phyloP scores from a whole-genome alignment of 495 filamentous ascomycete species.

The Penicillium cosmopolitanum region DNA sequence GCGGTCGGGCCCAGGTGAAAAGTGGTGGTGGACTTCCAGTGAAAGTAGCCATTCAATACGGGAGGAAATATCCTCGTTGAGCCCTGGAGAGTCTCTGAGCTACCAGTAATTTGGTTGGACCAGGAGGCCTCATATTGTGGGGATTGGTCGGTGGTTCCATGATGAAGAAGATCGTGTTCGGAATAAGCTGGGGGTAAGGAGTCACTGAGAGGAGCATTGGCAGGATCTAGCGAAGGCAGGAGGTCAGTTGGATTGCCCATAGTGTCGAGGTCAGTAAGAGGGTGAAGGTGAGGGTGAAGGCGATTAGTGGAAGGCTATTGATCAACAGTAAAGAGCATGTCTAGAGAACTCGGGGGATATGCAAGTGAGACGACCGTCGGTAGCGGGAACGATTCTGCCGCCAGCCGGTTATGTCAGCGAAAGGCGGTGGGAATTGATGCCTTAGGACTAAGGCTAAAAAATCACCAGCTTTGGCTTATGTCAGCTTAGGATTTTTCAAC shows the following conservation, averaged over 20 bases:
- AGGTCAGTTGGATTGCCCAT: neutral
- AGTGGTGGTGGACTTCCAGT: conserved; percentile 19
- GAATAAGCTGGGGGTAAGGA: conserved; percentile 1
- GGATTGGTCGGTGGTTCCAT: neutral
- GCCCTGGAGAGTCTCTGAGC: neutral
- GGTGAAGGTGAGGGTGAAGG: no score
- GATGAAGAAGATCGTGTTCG: conserved; percentile 2
- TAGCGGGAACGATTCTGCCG: no score
- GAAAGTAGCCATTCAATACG: conserved; percentile 22
- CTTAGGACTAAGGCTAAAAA: no score
- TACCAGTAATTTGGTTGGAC: neutral
- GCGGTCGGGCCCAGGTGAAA: conserved; percentile 24
- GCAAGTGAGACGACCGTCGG: no score
- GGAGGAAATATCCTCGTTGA: conserved; percentile 21
- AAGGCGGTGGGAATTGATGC: no score
- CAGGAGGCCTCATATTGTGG: neutral
- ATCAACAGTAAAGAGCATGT: neutral
- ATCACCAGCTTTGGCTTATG: no score
- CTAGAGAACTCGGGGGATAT: no score
- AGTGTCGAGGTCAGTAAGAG: neutral
- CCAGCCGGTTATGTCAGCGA: no score
- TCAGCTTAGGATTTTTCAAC: no score
- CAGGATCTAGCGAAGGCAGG: neutral
- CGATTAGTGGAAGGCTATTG: neutral
- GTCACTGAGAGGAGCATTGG: neutral